Evolutionary conservation across 345 rosid genomes (phyloP).

Genomic region (Bruguiera parviflora): DNA sequence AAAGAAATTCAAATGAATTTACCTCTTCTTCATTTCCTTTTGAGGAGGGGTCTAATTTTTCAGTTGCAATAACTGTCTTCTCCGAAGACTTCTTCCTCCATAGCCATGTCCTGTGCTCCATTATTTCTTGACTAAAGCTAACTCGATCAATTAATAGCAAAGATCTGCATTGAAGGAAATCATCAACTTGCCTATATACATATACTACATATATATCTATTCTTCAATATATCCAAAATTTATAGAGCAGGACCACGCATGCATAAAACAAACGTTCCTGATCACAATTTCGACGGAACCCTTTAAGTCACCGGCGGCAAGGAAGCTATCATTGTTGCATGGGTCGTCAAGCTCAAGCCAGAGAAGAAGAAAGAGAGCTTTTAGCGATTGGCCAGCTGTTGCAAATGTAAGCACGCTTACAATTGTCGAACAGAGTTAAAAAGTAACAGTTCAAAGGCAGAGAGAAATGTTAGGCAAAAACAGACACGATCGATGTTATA

Average conservation of each 20-base stretch:
- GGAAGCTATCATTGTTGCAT: too few species aligned
- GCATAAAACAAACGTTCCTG: too few species aligned
- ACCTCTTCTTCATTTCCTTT: conserved; percentile 61
- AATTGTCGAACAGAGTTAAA: background rate
- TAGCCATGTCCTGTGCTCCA: conserved; percentile 82
- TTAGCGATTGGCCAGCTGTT: conserved; percentile 3
- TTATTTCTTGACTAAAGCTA: conserved; percentile 20
- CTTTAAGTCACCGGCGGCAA: too few species aligned
- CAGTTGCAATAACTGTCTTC: conserved; percentile 42
- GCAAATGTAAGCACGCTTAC: conserved; percentile 9
- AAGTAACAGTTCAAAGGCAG: background rate
- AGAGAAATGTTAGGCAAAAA: background rate
- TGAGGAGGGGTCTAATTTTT: conserved; percentile 27
- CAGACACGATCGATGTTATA: background rate
- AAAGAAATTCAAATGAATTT: conserved; percentile 2
- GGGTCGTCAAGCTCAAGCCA: too few species aligned
- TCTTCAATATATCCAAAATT: background rate
- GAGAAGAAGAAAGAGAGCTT: background rate
- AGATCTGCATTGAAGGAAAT: conserved; percentile 14
- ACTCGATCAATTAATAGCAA: background rate
- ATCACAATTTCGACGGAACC: too few species aligned
- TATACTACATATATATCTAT: background rate
- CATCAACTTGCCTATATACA: background rate
- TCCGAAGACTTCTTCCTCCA: conserved; percentile 81
- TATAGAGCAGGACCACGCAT: too few species aligned